These are phyloP conservation scores for Nematodospora anomalae DNA, from an alignment of 1,139 yeast species.

Conservation along the genomic window DNA sequence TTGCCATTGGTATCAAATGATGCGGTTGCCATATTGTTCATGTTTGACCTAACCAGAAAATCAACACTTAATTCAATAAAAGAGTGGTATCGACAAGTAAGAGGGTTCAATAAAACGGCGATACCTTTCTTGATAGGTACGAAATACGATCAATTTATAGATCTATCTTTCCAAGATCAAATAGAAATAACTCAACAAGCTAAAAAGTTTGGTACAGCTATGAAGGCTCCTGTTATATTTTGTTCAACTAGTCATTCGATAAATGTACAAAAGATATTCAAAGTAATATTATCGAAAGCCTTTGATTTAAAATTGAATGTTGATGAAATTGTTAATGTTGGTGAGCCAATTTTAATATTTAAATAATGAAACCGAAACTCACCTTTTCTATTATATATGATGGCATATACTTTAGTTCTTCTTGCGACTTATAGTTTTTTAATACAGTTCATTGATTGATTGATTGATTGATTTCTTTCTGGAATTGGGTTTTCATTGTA, in stretches of 20 bases:
- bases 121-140: constrained; percentile 94
- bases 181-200: constrained; percentile 84
- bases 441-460: neutral
- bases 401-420: neutral
- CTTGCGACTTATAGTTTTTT: neutral
- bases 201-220: constrained; percentile 82
- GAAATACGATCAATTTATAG: constrained; percentile 85
- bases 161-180: constrained; percentile 78
- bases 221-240: constrained; percentile 88
- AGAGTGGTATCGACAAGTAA: constrained; percentile 94
- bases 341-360: constrained; percentile 86
- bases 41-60: constrained; percentile 89
- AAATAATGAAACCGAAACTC: constrained; percentile 23
- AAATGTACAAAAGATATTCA: constrained; percentile 92
- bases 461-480: too few species aligned
- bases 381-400: neutral
- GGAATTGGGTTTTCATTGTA: too few species aligned
- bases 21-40: constrained; percentile 88
- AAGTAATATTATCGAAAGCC: constrained; percentile 86
- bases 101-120: constrained; percentile 89
- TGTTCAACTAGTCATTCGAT: constrained; percentile 93
- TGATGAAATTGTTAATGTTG: constrained; percentile 79
- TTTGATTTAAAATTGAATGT: constrained; percentile 83
- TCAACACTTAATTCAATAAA: constrained; percentile 83
- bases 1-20: constrained; percentile 90